Conservation (phyloP, 495 filamentous ascomycete species). For the Physcia stellaris region DNA sequence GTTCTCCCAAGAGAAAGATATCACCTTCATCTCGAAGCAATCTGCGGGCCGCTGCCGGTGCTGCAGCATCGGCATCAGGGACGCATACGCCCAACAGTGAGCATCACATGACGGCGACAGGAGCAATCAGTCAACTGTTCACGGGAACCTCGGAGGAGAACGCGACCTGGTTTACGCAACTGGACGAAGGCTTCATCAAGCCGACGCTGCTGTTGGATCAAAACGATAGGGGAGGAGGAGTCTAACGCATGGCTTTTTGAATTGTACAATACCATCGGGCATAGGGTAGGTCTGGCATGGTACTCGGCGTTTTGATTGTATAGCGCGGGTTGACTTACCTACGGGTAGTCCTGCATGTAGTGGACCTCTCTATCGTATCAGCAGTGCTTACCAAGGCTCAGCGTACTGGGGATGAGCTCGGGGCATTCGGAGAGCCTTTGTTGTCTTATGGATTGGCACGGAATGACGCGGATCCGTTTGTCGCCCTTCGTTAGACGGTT, state of each 20-base stretch:
- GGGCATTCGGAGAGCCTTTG: too few relatives aligned
- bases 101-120: conserved; percentile 31
- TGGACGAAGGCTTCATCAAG: conserved; percentile 96
- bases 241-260: not conserved
- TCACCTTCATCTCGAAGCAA: conserved; percentile 32
- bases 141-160: conserved; percentile 75
- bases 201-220: conserved; percentile 79
- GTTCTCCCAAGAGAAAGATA: conserved; percentile 38
- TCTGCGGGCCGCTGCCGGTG: conserved; percentile 17
- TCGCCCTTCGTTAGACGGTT: too few relatives aligned
- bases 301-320: too few relatives aligned
- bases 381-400: too few relatives aligned
- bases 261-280: not conserved
- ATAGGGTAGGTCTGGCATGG: too few relatives aligned
- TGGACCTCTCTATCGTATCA: too few relatives aligned
- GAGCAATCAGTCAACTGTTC: conserved; percentile 60
- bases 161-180: conserved; percentile 76
- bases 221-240: conserved; percentile 14
- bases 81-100: conserved; percentile 14
- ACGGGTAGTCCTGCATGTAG: too few relatives aligned
- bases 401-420: too few relatives aligned
- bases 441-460: too few relatives aligned
- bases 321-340: too few relatives aligned
- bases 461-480: too few relatives aligned
- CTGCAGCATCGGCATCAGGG: conserved; percentile 17